Conservation (phyloP, 1,284 basidiomycete genomes). For the Serendipita sp. region DNA sequence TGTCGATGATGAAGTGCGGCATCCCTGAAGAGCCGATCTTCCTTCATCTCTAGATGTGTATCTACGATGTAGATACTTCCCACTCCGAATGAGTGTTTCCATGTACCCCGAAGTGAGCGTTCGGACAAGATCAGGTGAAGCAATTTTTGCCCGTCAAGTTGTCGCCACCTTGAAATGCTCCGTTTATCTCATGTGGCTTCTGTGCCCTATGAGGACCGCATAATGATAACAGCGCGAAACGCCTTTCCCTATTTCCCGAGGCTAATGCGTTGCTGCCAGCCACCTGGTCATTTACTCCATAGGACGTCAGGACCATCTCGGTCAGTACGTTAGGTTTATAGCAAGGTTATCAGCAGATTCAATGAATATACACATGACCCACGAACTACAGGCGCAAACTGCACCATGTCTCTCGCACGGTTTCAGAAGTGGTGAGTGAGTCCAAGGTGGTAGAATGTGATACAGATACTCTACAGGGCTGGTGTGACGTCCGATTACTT, state of each 20-base stretch:
- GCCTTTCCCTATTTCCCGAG: neutral
- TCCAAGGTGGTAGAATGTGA: too few relatives aligned
- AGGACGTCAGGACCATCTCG: too few relatives aligned
- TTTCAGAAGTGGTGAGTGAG: slow-evolving; percentile 35
- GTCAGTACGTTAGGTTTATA: too few relatives aligned
- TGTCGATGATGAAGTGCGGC: neutral
- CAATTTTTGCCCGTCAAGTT: neutral
- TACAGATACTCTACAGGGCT: neutral
- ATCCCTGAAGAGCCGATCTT: neutral
- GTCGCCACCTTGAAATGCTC: neutral
- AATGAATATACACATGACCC: slow-evolving; percentile 42
- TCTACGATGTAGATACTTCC: slow-evolving; percentile 33
- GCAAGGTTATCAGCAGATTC: slow-evolving; percentile 16
- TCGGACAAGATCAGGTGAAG: slow-evolving; percentile 31
- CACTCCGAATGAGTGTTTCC: slow-evolving; percentile 33
- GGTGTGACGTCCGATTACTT: neutral
- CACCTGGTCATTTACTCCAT: slow-evolving; percentile 4
- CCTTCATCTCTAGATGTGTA: neutral
- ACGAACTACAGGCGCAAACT: slow-evolving; percentile 39
- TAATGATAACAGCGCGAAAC: slow-evolving; percentile 20
- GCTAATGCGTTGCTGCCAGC: slow-evolving; percentile 2
- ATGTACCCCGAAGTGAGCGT: slow-evolving; percentile 44
- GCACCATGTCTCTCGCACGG: slow-evolving; percentile 40
- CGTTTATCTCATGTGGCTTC: slow-evolving; percentile 6
- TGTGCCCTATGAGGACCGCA: slow-evolving; percentile 17